These are phyloP conservation scores for Penicillium psychrosexuale DNA, from an alignment of 2,329 filamentous ascomycete genomes.

Conservation along the genomic window DNA sequence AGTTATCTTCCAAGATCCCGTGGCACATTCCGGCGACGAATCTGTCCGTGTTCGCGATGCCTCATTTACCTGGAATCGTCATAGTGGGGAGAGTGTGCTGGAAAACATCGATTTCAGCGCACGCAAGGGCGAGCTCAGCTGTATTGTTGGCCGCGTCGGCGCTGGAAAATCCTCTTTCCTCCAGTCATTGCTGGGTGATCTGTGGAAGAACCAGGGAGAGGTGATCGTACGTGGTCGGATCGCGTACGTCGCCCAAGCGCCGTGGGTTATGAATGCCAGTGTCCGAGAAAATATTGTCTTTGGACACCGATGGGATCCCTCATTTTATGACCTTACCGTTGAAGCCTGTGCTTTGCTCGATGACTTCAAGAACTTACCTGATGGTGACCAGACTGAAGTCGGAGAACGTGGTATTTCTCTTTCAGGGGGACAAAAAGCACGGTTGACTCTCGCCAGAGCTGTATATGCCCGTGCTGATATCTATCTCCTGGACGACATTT, in stretches of 20 bases:
- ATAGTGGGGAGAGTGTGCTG: conserved; percentile 65
- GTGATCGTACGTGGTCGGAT: conserved; percentile 78
- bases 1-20: conserved; percentile 65
- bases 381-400: conserved; percentile 94
- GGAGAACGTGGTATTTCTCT: conserved; percentile 95
- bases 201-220: conserved; percentile 83
- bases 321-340: conserved; percentile 91
- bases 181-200: conserved; percentile 80
- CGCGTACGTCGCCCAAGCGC: conserved; percentile 87
- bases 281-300: conserved; percentile 98
- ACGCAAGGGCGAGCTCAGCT: conserved; percentile 88
- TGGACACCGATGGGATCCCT: conserved; percentile 86
- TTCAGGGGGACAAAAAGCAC: conserved; percentile 93
- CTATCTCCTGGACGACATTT: conserved; percentile 87
- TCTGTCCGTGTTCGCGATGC: conserved; percentile 78
- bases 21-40: conserved; percentile 77
- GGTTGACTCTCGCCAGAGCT: conserved; percentile 84
- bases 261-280: conserved; percentile 97
- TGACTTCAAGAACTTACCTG: conserved; percentile 87
- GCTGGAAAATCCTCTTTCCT: conserved; percentile 91
- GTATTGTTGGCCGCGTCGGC: conserved; percentile 91
- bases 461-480: conserved; percentile 97
- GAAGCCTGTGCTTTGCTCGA: conserved; percentile 86
- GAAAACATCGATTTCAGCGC: conserved; percentile 84
- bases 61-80: conserved; percentile 91